A percentile compares a stretch with the other conserved stretches of the same genome.
phyloP scores from a whole-genome alignment of 495 filamentous ascomycete genomes.

The Lasiosphaeris hirsuta region DNA sequence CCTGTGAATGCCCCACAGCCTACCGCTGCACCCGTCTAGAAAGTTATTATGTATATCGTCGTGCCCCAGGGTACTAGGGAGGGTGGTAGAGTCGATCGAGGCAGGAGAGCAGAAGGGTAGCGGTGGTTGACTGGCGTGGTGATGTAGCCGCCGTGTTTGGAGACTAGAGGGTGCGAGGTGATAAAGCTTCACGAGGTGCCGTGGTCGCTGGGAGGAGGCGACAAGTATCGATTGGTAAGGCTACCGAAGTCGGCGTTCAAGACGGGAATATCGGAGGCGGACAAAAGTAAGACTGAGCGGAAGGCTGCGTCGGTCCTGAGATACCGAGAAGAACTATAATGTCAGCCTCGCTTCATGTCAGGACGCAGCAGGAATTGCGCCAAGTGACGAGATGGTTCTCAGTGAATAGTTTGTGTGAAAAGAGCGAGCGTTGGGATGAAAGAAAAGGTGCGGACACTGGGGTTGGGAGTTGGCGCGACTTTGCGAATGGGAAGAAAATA shows the following conservation, averaged over 20 bases:
- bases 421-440: not conserved
- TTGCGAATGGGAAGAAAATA: not conserved
- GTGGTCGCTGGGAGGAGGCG: slow-evolving; percentile 14
- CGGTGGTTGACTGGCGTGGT: slow-evolving; percentile 41
- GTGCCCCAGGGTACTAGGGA: slow-evolving; percentile 36
- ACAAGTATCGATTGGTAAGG: slow-evolving; percentile 3
- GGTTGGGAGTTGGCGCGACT: not conserved
- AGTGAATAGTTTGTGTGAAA: not conserved
- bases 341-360: slow-evolving; percentile 23
- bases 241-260: slow-evolving; percentile 19
- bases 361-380: not conserved
- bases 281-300: slow-evolving; percentile 8
- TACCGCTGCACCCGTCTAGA: slow-evolving; percentile 42
- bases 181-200: slow-evolving; percentile 13
- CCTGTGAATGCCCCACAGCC: slow-evolving; percentile 41
- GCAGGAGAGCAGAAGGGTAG: slow-evolving; percentile 41
- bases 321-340: slow-evolving; percentile 20
- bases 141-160: slow-evolving; percentile 43
- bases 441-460: not conserved
- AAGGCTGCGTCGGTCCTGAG: not conserved
- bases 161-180: slow-evolving; percentile 16
- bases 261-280: slow-evolving; percentile 13
- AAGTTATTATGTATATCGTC: slow-evolving; percentile 17
- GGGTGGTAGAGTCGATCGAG: slow-evolving; percentile 48
- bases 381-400: not conserved